These are phyloP conservation scores for Camellia lanceoleosa DNA, from an alignment of 148 eudicot species.

Conservation along the genomic window DNA sequence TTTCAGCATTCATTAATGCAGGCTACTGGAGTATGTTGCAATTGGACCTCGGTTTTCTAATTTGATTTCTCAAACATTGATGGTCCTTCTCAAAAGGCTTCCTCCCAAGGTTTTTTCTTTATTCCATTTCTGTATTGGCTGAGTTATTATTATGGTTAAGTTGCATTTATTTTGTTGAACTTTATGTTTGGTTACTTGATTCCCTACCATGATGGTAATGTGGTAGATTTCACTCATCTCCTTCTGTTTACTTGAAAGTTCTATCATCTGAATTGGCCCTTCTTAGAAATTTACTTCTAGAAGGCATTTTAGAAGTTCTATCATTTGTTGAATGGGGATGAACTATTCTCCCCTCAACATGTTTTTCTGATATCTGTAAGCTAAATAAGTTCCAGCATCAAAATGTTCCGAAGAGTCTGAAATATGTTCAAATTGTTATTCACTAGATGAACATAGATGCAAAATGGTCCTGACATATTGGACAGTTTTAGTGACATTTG, in stretches of 20 bases:
- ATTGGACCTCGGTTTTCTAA: constrained; percentile 97
- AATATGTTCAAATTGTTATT: not conserved
- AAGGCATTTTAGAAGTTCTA: constrained; percentile 5
- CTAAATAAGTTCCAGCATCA: not conserved
- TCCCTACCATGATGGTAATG: not conserved
- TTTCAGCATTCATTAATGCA: constrained; percentile 26
- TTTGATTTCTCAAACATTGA: constrained; percentile 80
- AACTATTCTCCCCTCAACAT: not conserved
- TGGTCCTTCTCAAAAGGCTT: constrained; percentile 90
- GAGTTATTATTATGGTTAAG: not conserved
- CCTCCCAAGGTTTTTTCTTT: constrained; percentile 71
- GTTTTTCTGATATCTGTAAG: not conserved
- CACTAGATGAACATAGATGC: not conserved
- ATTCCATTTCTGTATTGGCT: not conserved
- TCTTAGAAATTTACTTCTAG: not conserved
- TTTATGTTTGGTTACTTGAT: constrained; percentile 8
- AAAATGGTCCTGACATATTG: not conserved
- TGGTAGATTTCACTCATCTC: not conserved
- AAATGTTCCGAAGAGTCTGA: not conserved
- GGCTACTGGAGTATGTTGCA: constrained; percentile 90
- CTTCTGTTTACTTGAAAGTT: not conserved
- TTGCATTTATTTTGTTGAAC: not conserved
- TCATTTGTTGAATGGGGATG: not conserved
- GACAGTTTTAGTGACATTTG: not conserved
- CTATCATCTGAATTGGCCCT: not conserved